Conservation (phyloP, 257 asterid species). For the Galeopsis tetrahit region DNA sequence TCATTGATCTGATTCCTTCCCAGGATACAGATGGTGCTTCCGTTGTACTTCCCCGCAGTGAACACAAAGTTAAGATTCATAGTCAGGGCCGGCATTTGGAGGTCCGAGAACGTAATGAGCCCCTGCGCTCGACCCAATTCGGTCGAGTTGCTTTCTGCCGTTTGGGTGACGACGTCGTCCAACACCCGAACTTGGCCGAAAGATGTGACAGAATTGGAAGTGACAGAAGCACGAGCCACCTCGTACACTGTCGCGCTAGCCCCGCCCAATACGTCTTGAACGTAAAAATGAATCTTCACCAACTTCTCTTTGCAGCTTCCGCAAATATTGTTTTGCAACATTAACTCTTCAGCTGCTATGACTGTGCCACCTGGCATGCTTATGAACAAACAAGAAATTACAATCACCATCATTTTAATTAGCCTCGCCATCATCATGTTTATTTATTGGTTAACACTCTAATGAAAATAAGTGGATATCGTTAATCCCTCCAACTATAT, state of each 20-base stretch:
- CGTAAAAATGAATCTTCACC: constrained; percentile 26
- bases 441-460: too few species aligned
- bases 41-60: constrained; percentile 36
- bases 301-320: neutral
- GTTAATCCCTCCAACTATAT: too few species aligned
- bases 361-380: too few species aligned
- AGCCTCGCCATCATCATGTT: too few species aligned
- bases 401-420: too few species aligned
- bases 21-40: constrained; percentile 41
- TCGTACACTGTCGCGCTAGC: constrained; percentile 30
- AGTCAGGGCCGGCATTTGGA: constrained; percentile 29
- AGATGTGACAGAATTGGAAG: constrained; percentile 27
- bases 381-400: too few species aligned
- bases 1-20: constrained; percentile 38
- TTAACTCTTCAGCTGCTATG: too few species aligned
- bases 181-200: constrained; percentile 45
- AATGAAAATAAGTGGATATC: too few species aligned
- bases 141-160: constrained; percentile 35
- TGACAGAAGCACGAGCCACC: constrained; percentile 45
- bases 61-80: constrained; percentile 43
- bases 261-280: constrained; percentile 42
- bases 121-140: constrained; percentile 43
- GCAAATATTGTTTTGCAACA: too few species aligned
- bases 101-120: constrained; percentile 30
- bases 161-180: constrained; percentile 43